These are phyloP conservation scores for Alternaria arborescens DNA, from an alignment of 2,329 filamentous ascomycete genomes.

Conservation along the genomic window DNA sequence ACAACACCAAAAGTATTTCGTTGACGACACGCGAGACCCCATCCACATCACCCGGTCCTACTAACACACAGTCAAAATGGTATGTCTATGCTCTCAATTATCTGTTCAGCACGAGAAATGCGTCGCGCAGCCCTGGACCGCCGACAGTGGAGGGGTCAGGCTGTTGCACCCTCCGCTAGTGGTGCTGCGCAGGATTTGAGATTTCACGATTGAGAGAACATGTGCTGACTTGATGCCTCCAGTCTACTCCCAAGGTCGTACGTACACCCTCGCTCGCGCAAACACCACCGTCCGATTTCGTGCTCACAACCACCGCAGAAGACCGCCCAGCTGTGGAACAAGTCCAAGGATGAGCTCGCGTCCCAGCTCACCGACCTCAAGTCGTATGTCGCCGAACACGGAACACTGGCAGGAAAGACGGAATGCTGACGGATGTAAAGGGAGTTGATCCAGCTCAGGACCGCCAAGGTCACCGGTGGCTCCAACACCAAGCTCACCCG, in stretches of 20 bases:
- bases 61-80: constrained; percentile 52
- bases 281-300: constrained; percentile 39
- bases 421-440: constrained; percentile 47
- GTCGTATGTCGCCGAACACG: constrained; percentile 41
- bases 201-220: constrained; percentile 16
- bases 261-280: constrained; percentile 32
- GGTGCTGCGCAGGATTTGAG: constrained; percentile 34
- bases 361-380: constrained; percentile 65
- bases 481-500: constrained; percentile 87
- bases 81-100: constrained; percentile 39
- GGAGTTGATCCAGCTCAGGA: constrained; percentile 94
- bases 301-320: constrained; percentile 62
- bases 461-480: constrained; percentile 95
- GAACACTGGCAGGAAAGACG: constrained; percentile 13
- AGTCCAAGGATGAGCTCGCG: constrained; percentile 97
- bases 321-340: constrained; percentile 95
- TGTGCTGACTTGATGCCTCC: constrained; percentile 45
- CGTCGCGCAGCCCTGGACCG: constrained; percentile 20
- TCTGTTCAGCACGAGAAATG: constrained; percentile 14
- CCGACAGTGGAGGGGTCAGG: constrained; percentile 21
- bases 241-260: constrained; percentile 73
- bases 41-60: constrained; percentile 47
- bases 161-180: constrained; percentile 27
- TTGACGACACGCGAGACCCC: constrained; percentile 51
- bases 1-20: constrained; percentile 35